phyloP scores from a whole-genome alignment of 192 early-diverging fungal species.

The Mortierella claussenii region DNA sequence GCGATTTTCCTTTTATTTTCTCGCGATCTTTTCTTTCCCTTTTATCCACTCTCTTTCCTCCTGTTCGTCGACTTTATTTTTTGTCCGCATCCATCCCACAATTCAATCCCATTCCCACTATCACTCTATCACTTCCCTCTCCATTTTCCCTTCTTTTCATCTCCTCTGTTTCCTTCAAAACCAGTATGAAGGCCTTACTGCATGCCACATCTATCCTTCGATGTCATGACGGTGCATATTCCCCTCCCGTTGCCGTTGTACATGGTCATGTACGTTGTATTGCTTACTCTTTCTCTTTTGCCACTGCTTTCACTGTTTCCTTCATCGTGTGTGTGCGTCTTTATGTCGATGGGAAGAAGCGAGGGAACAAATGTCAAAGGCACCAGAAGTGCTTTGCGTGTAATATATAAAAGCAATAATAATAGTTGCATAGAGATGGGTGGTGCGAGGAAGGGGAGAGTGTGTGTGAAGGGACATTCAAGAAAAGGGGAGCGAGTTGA shows the following conservation, averaged over 20 bases:
- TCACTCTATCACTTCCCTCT: neutral
- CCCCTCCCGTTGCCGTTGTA: constrained; percentile 7
- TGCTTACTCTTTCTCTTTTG: neutral
- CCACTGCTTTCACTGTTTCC: neutral
- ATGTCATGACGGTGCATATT: neutral
- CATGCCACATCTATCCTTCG: constrained; percentile 9
- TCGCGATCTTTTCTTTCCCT: neutral
- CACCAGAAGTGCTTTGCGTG: too few relatives aligned
- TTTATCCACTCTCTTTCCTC: neutral
- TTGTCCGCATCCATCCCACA: too few relatives aligned
- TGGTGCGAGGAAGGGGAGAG: too few relatives aligned
- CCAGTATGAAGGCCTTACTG: neutral
- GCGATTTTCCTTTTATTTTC: neutral
- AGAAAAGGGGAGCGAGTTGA: too few relatives aligned
- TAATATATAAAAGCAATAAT: too few relatives aligned
- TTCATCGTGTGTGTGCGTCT: too few relatives aligned
- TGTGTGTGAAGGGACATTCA: too few relatives aligned
- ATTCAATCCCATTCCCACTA: constrained; percentile 10
- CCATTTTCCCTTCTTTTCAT: neutral
- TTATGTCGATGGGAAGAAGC: too few relatives aligned
- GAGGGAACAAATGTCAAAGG: too few relatives aligned
- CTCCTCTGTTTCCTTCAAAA: neutral
- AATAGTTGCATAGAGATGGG: too few relatives aligned
- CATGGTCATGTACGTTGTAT: constrained; percentile 9
- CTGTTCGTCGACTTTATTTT: too few relatives aligned